These are phyloP conservation scores for Emergomyces africanus DNA, from an alignment of 2,329 filamentous ascomycete genomes.

Conservation along the genomic window DNA sequence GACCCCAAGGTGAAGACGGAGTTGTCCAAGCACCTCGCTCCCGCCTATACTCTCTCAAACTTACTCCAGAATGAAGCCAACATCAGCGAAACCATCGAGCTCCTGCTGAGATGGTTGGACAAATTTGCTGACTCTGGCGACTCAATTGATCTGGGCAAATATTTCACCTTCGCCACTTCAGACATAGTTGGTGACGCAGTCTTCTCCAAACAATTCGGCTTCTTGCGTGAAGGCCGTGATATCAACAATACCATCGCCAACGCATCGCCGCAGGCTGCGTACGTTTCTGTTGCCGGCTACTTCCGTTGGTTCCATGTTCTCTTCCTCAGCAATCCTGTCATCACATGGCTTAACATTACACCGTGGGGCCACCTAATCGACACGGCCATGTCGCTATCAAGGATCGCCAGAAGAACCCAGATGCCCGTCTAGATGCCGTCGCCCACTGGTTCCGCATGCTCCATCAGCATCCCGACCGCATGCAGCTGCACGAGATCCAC, in stretches of 20 bases:
- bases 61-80: constrained; percentile 18
- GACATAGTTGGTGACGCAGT: constrained; percentile 26
- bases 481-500: constrained; percentile 23
- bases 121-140: constrained; percentile 11
- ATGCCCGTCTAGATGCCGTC: constrained; percentile 24
- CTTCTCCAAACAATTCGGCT: constrained; percentile 25
- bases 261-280: constrained; percentile 17
- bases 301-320: constrained; percentile 24
- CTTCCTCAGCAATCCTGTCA: constrained; percentile 26
- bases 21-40: constrained; percentile 21
- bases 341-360: constrained; percentile 23
- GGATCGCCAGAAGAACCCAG: constrained; percentile 20
- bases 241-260: constrained; percentile 27
- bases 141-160: constrained; percentile 26
- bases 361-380: constrained; percentile 29
- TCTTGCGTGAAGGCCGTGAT: constrained; percentile 21
- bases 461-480: constrained; percentile 21
- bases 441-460: constrained; percentile 24
- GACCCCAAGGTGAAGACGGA: constrained; percentile 25
- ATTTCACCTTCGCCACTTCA: constrained; percentile 30
- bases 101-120: constrained; percentile 18
- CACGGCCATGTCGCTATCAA: constrained; percentile 23
- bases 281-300: constrained; percentile 23
- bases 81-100: constrained; percentile 20
- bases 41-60: constrained; percentile 19